These are phyloP conservation scores for Hortiboletus campestris DNA, from an alignment of 768 basidiomycete species.

Conservation along the genomic window DNA sequence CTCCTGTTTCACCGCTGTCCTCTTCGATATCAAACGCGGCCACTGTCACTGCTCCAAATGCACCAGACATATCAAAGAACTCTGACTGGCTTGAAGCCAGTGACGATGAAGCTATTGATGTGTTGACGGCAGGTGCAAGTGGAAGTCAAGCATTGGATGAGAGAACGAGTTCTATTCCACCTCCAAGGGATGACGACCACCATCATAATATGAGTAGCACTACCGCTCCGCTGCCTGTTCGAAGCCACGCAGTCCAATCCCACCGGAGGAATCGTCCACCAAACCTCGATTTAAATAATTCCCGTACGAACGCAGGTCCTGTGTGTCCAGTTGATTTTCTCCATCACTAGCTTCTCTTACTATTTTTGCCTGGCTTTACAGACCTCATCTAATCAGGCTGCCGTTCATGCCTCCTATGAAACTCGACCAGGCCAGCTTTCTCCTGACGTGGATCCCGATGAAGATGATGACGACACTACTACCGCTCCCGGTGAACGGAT, in stretches of 20 bases:
- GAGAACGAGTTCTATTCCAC: conserved; percentile 59
- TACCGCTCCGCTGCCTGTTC: conserved; percentile 26
- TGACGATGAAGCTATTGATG: conserved; percentile 84
- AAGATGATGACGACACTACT: conserved; percentile 51
- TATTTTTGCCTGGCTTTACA: conserved; percentile 60
- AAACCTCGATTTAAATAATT: conserved; percentile 60
- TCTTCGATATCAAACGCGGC: conserved; percentile 37
- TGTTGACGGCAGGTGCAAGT: conserved; percentile 77
- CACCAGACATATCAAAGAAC: conserved; percentile 46
- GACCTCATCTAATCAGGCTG: conserved; percentile 38
- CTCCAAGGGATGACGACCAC: conserved; percentile 29
- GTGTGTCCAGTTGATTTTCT: conserved; percentile 46
- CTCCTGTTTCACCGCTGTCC: conserved; percentile 32
- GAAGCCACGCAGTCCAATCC: conserved; percentile 29
- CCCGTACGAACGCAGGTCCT: conserved; percentile 34
- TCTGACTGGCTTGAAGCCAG: conserved; percentile 76
- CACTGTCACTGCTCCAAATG: conserved; percentile 32
- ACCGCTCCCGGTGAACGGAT: conserved; percentile 54
- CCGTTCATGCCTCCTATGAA: conserved; percentile 20
- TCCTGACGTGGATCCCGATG: conserved; percentile 46
- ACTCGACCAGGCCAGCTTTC: conserved; percentile 37
- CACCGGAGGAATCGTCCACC: conserved; percentile 59
- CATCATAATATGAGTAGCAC: conserved; percentile 17
- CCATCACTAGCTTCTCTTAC: conserved; percentile 63
- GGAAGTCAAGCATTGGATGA: conserved; percentile 83